Conservation (phyloP, 306 rosid genomes). For the Mimosa bimucronata region DNA sequence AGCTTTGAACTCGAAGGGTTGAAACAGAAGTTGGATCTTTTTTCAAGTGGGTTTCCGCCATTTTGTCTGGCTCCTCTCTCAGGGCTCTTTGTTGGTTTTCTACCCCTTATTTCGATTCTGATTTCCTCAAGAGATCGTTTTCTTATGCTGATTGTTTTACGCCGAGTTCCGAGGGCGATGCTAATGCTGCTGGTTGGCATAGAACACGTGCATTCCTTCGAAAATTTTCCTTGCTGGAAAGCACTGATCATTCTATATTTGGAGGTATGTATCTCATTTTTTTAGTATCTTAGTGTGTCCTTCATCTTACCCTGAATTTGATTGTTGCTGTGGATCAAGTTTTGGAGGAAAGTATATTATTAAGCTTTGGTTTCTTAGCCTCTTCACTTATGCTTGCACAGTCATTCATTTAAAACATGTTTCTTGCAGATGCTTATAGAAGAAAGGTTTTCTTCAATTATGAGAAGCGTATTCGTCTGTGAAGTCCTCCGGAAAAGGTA, state of each 20-base stretch:
- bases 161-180: too few species aligned
- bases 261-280: slow-evolving; percentile 49
- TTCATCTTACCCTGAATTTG: background rate
- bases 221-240: slow-evolving; percentile 62
- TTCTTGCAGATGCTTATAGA: slow-evolving; percentile 69
- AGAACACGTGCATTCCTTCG: slow-evolving; percentile 35
- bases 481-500: slow-evolving; percentile 94
- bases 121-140: slow-evolving; percentile 21
- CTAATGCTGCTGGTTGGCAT: slow-evolving; percentile 8
- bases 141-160: slow-evolving; percentile 44
- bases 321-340: background rate
- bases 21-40: slow-evolving; percentile 33
- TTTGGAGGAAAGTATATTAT: background rate
- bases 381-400: background rate
- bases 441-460: slow-evolving; percentile 88
- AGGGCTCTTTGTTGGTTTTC: slow-evolving; percentile 63
- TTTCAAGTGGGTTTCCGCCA: slow-evolving; percentile 49
- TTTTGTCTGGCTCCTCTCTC: slow-evolving; percentile 49
- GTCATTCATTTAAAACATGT: background rate
- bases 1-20: too few species aligned
- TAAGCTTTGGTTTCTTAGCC: background rate
- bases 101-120: slow-evolving; percentile 20
- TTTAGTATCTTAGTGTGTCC: background rate
- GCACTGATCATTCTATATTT: slow-evolving; percentile 40
- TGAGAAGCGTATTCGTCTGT: slow-evolving; percentile 84